phyloP scores from a whole-genome alignment of 2,329 filamentous ascomycete genomes.

The Myriosclerotinia duriaeana region DNA sequence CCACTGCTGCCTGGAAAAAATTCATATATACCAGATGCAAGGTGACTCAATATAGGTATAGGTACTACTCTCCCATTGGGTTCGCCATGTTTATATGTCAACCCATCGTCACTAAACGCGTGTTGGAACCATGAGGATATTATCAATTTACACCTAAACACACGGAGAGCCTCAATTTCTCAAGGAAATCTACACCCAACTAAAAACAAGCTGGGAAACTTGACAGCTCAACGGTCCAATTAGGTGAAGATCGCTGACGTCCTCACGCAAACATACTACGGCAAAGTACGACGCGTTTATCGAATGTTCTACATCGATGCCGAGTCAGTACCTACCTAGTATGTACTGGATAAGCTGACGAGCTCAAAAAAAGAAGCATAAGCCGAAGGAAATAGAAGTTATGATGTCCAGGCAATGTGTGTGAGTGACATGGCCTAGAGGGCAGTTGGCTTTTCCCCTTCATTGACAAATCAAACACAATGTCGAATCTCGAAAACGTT shows the following conservation, averaged over 20 bases:
- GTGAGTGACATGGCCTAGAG: too few species aligned
- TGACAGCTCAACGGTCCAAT: not conserved
- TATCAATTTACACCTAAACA: not conserved
- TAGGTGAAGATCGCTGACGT: not conserved
- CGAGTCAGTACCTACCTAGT: not conserved
- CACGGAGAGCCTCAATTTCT: not conserved
- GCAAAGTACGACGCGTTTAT: not conserved
- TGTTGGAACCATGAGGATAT: not conserved
- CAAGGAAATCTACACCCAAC: not conserved
- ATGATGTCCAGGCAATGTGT: too few species aligned
- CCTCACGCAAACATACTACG: not conserved
- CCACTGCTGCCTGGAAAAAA: not conserved
- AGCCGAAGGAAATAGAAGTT: too few species aligned
- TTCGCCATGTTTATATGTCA: not conserved
- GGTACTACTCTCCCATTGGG: not conserved
- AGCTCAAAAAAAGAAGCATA: too few species aligned
- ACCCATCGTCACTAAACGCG: conserved; percentile 18
- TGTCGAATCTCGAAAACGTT: too few species aligned
- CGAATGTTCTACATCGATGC: not conserved
- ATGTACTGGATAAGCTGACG: not conserved
- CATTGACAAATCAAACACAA: too few species aligned
- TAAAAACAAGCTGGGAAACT: not conserved
- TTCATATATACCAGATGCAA: not conserved
- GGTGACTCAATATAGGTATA: not conserved
- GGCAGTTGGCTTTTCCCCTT: too few species aligned